phyloP scores from a whole-genome alignment of 2,329 filamentous ascomycete genomes.

The Exophiala phaeomuriformis region DNA sequence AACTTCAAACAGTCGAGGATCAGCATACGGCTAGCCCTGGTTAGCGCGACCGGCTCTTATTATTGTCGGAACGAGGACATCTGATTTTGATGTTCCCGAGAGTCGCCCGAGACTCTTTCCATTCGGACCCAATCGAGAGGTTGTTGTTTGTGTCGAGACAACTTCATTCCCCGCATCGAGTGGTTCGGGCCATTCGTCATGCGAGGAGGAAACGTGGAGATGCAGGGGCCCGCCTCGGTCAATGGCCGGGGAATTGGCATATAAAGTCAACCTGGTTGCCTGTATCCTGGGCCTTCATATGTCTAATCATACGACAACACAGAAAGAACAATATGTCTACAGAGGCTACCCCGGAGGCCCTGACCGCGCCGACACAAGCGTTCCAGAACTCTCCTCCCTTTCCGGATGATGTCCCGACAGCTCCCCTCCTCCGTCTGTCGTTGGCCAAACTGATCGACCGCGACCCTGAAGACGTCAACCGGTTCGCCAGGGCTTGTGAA shows the following conservation, averaged over 20 bases:
- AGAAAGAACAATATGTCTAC: conserved; percentile 12
- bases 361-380: conserved; percentile 14
- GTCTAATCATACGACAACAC: not conserved
- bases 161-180: not conserved
- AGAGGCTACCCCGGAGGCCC: conserved; percentile 13
- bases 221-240: not conserved
- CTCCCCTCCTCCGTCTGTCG: conserved; percentile 40
- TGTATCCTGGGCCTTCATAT: not conserved
- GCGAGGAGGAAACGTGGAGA: not conserved
- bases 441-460: conserved; percentile 34
- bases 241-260: not conserved
- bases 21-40: no score
- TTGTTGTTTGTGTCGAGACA: not conserved
- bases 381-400: conserved; percentile 29
- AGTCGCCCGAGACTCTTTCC: not conserved
- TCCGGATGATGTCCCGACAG: conserved; percentile 37
- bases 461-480: conserved; percentile 32
- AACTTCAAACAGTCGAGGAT: no score
- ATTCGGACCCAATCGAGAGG: not conserved
- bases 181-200: not conserved
- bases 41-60: no score
- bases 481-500: conserved; percentile 36
- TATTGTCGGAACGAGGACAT: not conserved
- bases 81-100: not conserved
- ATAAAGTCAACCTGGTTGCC: conserved; percentile 3